Percentiles rank a stretch among this genome's conserved stretches.
phyloP scores from a whole-genome alignment of 352 stramenopile genomes.

The Pythium scleroteichum region DNA sequence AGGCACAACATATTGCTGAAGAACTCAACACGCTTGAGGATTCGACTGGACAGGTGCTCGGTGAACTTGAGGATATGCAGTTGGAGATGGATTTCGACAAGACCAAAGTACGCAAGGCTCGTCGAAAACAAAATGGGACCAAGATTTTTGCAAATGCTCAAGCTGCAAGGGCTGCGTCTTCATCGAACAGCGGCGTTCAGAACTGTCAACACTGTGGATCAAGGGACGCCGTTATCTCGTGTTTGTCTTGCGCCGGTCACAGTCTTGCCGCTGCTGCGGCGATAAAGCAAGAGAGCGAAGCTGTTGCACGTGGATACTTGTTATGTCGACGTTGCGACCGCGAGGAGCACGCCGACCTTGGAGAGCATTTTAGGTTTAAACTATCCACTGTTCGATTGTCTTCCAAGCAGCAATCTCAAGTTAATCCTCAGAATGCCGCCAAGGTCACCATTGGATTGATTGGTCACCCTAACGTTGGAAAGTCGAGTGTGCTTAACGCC shows the following conservation, averaged over 20 bases:
- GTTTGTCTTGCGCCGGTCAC: constrained; percentile 57
- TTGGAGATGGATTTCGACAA: constrained; percentile 42
- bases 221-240: constrained; percentile 59
- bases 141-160: constrained; percentile 26
- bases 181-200: constrained; percentile 27
- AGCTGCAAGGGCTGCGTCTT: constrained; percentile 11
- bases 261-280: constrained; percentile 16
- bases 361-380: constrained; percentile 54
- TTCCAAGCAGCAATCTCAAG: constrained; percentile 33
- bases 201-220: constrained; percentile 76
- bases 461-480: constrained; percentile 88
- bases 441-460: constrained; percentile 87
- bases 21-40: constrained; percentile 50
- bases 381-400: constrained; percentile 24
- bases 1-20: constrained; percentile 61
- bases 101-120: constrained; percentile 26
- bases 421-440: constrained; percentile 43
- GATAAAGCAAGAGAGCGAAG: constrained; percentile 35
- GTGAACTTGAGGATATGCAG: constrained; percentile 37
- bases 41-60: neutral
- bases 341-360: constrained; percentile 67
- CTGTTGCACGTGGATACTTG: constrained; percentile 60
- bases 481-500: constrained; percentile 86
- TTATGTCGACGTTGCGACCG: constrained; percentile 68
- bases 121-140: constrained; percentile 58